Evolutionary conservation across 116 monocot species (phyloP), one percentile per base, ranked within the genome.

Genomic region (Trichopus zeylanicus): DNA sequence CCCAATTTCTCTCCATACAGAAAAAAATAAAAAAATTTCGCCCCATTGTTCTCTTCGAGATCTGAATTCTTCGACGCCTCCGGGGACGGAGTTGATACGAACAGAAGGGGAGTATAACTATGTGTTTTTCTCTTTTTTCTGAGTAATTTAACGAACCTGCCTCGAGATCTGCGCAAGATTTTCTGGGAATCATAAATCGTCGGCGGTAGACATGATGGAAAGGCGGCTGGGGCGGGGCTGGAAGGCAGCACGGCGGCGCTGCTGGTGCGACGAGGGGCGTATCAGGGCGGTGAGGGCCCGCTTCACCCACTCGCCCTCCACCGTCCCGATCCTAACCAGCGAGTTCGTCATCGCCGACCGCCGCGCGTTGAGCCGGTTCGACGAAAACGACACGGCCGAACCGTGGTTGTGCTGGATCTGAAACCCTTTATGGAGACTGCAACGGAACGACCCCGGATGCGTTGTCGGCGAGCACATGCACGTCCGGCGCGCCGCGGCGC

Each of bases 401-500:
- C 35, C 42, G 0, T n/a, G 35, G 31, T 48, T 47, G 35, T 51
- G 29, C 20, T 60, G 29, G 22, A 15, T 24, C 5, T 46, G 31
- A 20, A 53, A 12, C 5, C 54, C 53, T 69, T 75, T 82, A 70
- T 91, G 87, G 29, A 91, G 78, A 39, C 74, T 61, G 61, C 86
- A 86, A 1, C 86, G 63, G 63, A 86, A 86, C 7, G 86, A 86
- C 1, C 86, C 86, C 1, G 86, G 81, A 25, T 86, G 86, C 8
- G 60, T 81, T 26, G 86, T 86, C 29, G 86, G 86, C 0, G 86
- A 74, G 56, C 86, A 86, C 86, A 81, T 86, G 55, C 86, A 86
- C 12, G 81, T 86, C 23, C 72, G 58, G 19, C 78, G 70, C 26
- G 29, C 29, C 59, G 55, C 24, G 24, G 59, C 22, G 34, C 37